phyloP scores from a whole-genome alignment of 2,329 filamentous ascomycete species.

The Pseudogymnoascus pannorum region DNA sequence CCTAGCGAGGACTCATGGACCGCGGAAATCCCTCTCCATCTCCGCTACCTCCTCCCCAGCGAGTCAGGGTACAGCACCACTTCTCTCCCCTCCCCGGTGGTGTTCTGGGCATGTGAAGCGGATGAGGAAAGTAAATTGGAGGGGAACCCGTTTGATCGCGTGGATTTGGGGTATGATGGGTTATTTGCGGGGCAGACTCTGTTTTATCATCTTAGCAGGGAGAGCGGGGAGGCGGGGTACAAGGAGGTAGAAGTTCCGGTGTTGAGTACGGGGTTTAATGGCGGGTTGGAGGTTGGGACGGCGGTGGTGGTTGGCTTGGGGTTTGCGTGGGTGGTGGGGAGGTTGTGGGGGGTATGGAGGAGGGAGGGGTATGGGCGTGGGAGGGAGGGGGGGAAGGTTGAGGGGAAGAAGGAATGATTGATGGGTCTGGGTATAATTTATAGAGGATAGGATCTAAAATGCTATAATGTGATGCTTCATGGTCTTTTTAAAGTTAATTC shows the following conservation, averaged over 20 bases:
- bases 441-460: too few species aligned
- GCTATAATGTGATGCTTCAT: too few species aligned
- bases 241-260: constrained; percentile 9
- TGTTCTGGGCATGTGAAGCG: constrained; percentile 85
- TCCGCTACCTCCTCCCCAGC: constrained; percentile 67
- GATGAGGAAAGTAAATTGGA: constrained; percentile 59
- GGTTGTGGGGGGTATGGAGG: constrained; percentile 22
- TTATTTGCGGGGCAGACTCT: constrained; percentile 69
- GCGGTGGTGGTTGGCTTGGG: constrained; percentile 48
- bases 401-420: neutral
- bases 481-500: too few species aligned
- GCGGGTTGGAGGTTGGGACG: neutral
- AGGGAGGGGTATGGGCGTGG: constrained; percentile 20
- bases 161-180: constrained; percentile 78
- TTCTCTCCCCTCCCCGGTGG: constrained; percentile 68
- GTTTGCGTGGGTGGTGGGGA: constrained; percentile 61
- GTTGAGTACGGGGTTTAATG: neutral
- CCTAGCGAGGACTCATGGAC: constrained; percentile 44
- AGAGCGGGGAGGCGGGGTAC: constrained; percentile 32
- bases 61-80: constrained; percentile 45
- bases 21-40: constrained; percentile 70
- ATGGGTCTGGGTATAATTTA: neutral
- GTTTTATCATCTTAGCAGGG: constrained; percentile 66
- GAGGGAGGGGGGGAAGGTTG: neutral
- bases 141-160: constrained; percentile 76